Evolutionary conservation across 129 eudicot genomes (phyloP).

Genomic region (Deinandra increscens): DNA sequence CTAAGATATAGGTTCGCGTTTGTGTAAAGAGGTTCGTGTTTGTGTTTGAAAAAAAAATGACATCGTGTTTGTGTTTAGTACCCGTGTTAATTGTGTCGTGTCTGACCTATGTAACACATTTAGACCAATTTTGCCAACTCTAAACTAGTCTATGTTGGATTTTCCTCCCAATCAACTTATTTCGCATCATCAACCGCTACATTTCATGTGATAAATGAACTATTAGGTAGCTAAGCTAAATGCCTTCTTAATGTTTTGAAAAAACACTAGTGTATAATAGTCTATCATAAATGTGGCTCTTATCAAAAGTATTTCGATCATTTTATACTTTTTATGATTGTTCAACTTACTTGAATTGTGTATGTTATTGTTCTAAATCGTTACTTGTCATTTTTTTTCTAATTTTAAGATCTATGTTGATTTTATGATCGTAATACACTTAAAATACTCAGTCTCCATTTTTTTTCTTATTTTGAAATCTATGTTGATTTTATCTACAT

Average conservation of each 20-base stretch:
- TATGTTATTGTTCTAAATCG: neutral
- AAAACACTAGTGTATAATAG: neutral
- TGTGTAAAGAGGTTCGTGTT: too few relatives aligned
- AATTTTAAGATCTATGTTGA: constrained; percentile 5
- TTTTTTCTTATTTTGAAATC: neutral
- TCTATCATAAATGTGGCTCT: neutral
- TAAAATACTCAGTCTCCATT: constrained; percentile 1
- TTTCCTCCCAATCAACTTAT: neutral
- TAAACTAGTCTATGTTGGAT: constrained; percentile 1
- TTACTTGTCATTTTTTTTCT: neutral
- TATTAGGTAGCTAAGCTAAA: neutral
- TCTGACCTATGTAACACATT: too few relatives aligned
- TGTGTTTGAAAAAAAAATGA: too few relatives aligned
- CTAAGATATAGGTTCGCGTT: too few relatives aligned
- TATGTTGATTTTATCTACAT: constrained; percentile 16
- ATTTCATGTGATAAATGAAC: constrained; percentile 1
- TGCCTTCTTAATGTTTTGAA: neutral
- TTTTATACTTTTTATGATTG: neutral
- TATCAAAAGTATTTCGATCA: neutral
- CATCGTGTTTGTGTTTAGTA: too few relatives aligned
- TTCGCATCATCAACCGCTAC: neutral
- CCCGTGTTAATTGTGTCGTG: too few relatives aligned
- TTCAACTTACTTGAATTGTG: constrained; percentile 4
- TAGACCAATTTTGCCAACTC: too few relatives aligned
- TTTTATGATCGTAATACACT: constrained; percentile 4